These are phyloP conservation scores for Sugiyamaella boreocaroliniensis DNA, from an alignment of 805 yeast species.

Conservation along the genomic window DNA sequence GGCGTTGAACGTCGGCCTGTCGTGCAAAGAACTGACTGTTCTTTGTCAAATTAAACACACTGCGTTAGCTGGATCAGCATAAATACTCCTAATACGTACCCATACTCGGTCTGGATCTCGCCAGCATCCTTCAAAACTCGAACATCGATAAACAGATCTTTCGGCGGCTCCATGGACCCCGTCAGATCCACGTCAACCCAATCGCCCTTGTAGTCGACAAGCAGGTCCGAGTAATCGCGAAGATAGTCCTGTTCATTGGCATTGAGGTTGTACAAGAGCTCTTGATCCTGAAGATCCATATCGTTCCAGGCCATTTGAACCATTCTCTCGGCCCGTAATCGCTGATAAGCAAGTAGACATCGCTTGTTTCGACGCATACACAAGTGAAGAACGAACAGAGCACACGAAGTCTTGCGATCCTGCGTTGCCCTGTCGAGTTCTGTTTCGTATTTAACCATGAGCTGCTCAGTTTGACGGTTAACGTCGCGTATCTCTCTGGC, in stretches of 20 bases:
- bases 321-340: slow-evolving; percentile 58
- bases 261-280: slow-evolving; percentile 46
- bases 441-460: slow-evolving; percentile 16
- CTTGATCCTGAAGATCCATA: slow-evolving; percentile 24
- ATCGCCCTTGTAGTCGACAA: slow-evolving; percentile 69
- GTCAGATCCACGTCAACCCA: slow-evolving; percentile 79
- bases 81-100: slow-evolving; percentile 31
- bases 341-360: slow-evolving; percentile 79
- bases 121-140: slow-evolving; percentile 92
- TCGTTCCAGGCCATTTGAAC: slow-evolving; percentile 65
- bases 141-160: slow-evolving; percentile 87
- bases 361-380: slow-evolving; percentile 85
- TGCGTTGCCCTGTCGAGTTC: slow-evolving; percentile 21
- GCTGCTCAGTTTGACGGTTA: slow-evolving; percentile 48
- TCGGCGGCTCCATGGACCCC: slow-evolving; percentile 87
- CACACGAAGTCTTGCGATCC: slow-evolving; percentile 29
- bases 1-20: slow-evolving; percentile 86
- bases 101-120: slow-evolving; percentile 95
- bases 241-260: slow-evolving; percentile 76
- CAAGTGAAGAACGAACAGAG: slow-evolving; percentile 56
- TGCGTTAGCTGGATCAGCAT: slow-evolving; percentile 4
- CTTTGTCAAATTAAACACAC: slow-evolving; percentile 81
- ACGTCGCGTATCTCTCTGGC: slow-evolving; percentile 56
- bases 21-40: slow-evolving; percentile 93
- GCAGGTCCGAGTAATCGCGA: slow-evolving; percentile 59